phyloP scores from a whole-genome alignment of 805 yeast species.

The Candida nemodendra region DNA sequence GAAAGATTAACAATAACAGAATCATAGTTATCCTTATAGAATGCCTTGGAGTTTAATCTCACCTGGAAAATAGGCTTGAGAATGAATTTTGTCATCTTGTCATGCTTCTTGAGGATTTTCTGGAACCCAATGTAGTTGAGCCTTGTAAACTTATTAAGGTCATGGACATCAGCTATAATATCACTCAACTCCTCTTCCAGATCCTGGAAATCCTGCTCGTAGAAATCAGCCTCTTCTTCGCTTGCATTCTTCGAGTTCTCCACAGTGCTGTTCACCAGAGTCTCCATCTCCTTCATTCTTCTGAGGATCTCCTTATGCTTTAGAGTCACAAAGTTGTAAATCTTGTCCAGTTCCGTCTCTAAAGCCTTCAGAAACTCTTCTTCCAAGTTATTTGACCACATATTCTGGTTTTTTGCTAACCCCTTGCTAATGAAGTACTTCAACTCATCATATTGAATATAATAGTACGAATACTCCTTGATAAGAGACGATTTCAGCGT shows the following conservation, averaged over 20 bases:
- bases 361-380: constrained; percentile 73
- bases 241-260: constrained; percentile 42
- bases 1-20: constrained; percentile 84
- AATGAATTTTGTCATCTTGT: constrained; percentile 77
- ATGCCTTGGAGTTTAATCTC: constrained; percentile 89
- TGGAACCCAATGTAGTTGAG: constrained; percentile 96
- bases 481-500: constrained; percentile 85
- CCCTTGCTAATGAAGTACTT: constrained; percentile 77
- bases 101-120: constrained; percentile 95
- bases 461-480: constrained; percentile 87
- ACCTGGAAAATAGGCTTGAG: constrained; percentile 92
- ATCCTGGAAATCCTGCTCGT: constrained; percentile 68
- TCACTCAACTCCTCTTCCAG: constrained; percentile 77
- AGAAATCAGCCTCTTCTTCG: constrained; percentile 33
- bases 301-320: constrained; percentile 84
- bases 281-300: constrained; percentile 79
- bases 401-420: constrained; percentile 49
- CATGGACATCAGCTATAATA: constrained; percentile 96
- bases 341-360: constrained; percentile 88
- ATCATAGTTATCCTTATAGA: constrained; percentile 94
- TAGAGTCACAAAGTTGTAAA: constrained; percentile 84
- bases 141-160: constrained; percentile 88
- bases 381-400: constrained; percentile 79
- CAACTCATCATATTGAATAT: constrained; percentile 87
- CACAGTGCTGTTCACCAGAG: constrained; percentile 59